Conservation (phyloP, 805 yeast genomes). For the Candida lessepsii region DNA sequence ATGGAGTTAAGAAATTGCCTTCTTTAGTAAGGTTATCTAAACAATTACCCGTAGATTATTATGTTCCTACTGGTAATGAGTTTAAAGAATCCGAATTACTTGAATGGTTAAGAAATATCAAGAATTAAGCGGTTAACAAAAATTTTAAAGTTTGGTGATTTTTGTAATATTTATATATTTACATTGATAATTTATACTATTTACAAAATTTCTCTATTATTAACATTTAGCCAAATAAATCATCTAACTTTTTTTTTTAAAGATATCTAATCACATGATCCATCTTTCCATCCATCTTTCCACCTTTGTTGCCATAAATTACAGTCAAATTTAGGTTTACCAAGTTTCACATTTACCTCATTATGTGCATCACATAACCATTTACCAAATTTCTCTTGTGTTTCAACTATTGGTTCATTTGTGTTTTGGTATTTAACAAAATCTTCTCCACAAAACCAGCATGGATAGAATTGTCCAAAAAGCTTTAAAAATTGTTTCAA, state of each 20-base stretch:
- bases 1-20: slow-evolving; percentile 58
- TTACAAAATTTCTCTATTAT: slow-evolving; percentile 4
- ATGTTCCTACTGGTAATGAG: slow-evolving; percentile 12
- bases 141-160: too few relatives aligned
- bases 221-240: slow-evolving; percentile 1
- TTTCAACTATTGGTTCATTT: slow-evolving; percentile 55
- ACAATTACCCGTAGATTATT: slow-evolving; percentile 50
- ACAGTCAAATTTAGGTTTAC: slow-evolving; percentile 86
- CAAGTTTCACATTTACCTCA: slow-evolving; percentile 81
- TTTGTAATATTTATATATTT: not conserved
- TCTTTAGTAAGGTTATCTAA: slow-evolving; percentile 64
- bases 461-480: slow-evolving; percentile 84
- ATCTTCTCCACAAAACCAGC: slow-evolving; percentile 90
- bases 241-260: not conserved
- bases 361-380: slow-evolving; percentile 98
- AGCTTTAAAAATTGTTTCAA: slow-evolving; percentile 66
- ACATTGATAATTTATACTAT: slow-evolving; percentile 1
- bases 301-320: slow-evolving; percentile 89
- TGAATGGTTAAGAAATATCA: slow-evolving; percentile 22
- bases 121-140: too few relatives aligned
- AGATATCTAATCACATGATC: slow-evolving; percentile 9
- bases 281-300: slow-evolving; percentile 85
- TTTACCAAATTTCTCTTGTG: slow-evolving; percentile 75
- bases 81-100: slow-evolving; percentile 30
- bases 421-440: slow-evolving; percentile 59